These are phyloP conservation scores for Parasitella parasitica DNA, from an alignment of 371 early-diverging fungal species.

Conservation along the genomic window DNA sequence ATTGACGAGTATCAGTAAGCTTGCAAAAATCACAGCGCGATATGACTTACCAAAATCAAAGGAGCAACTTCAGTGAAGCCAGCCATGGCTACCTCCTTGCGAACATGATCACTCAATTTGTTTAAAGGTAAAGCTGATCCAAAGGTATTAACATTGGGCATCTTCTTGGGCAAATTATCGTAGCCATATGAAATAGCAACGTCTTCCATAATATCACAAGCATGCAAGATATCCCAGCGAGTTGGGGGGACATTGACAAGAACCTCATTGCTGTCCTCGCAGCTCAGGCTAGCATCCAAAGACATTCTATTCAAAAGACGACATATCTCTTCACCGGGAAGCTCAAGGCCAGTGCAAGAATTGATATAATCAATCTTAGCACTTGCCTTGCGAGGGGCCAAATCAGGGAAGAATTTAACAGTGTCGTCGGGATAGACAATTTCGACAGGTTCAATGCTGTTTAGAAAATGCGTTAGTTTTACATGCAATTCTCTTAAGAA, in stretches of 20 bases:
- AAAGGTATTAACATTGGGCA: slow-evolving; percentile 83
- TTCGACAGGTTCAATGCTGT: slow-evolving; percentile 89
- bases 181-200: slow-evolving; percentile 99
- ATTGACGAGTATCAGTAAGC: background rate
- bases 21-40: background rate
- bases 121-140: slow-evolving; percentile 93
- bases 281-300: slow-evolving; percentile 67
- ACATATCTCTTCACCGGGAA: slow-evolving; percentile 78
- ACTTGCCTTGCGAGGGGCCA: slow-evolving; percentile 67
- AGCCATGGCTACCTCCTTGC: slow-evolving; percentile 89
- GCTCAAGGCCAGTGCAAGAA: slow-evolving; percentile 73
- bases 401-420: slow-evolving; percentile 68
- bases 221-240: slow-evolving; percentile 96
- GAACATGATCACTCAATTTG: slow-evolving; percentile 89
- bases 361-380: slow-evolving; percentile 88
- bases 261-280: slow-evolving; percentile 61
- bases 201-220: slow-evolving; percentile 99
- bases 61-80: slow-evolving; percentile 98
- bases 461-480: background rate
- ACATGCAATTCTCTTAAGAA: background rate
- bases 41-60: slow-evolving; percentile 78
- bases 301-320: slow-evolving; percentile 85
- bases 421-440: slow-evolving; percentile 86
- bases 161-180: slow-evolving; percentile 88
- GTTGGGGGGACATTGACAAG: slow-evolving; percentile 90